Conservation (phyloP, 1,139 yeast genomes). For the Yamadazyma mexicana region DNA sequence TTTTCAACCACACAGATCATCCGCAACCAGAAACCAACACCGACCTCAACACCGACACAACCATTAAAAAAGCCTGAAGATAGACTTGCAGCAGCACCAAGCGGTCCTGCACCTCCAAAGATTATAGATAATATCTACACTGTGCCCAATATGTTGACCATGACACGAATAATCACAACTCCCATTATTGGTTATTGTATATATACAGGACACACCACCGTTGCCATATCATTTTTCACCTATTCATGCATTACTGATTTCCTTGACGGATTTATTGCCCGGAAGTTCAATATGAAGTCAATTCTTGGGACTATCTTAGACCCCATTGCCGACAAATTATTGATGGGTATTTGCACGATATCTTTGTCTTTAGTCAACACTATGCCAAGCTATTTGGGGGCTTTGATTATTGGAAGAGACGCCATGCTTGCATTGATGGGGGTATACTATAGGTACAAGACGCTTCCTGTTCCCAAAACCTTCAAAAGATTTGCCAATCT, state of each 20-base stretch:
- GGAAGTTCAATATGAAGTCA: conserved; percentile 73
- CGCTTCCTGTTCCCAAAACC: conserved; percentile 78
- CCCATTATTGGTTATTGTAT: conserved; percentile 84
- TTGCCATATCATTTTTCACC: conserved; percentile 71
- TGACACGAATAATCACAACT: conserved; percentile 73
- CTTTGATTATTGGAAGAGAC: conserved; percentile 82
- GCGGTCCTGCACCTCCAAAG: conserved; percentile 5
- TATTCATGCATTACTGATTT: conserved; percentile 91
- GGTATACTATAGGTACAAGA: conserved; percentile 65
- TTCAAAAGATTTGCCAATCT: conserved; percentile 65
- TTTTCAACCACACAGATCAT: background rate
- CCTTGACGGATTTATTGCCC: conserved; percentile 87
- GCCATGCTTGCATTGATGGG: conserved; percentile 75
- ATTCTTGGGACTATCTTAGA: conserved; percentile 89
- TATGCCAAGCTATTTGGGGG: conserved; percentile 69
- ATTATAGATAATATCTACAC: conserved; percentile 63
- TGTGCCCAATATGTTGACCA: conserved; percentile 80
- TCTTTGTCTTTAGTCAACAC: conserved; percentile 70
- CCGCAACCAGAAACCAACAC: background rate
- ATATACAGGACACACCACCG: conserved; percentile 55
- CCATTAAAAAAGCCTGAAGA: background rate
- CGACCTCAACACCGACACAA: background rate
- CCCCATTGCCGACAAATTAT: conserved; percentile 91
- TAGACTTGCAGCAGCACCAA: background rate
- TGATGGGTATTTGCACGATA: conserved; percentile 84